Evolutionary conservation across 1,284 basidiomycete species (phyloP).

Genomic region (Afroboletus lepidellus): DNA sequence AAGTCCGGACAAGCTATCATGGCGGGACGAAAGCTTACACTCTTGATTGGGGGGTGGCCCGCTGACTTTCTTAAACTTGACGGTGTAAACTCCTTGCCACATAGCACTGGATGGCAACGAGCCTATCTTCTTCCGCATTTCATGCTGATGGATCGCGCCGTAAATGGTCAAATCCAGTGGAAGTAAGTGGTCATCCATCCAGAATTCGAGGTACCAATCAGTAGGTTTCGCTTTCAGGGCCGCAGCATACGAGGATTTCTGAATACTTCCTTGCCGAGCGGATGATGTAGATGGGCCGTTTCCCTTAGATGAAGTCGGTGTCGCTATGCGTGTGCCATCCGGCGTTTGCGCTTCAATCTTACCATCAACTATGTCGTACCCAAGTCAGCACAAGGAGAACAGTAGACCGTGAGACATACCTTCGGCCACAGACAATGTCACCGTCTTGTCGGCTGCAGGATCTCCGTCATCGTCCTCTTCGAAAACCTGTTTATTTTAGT

Average conservation of each 20-base stretch:
- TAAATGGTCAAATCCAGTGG: slow-evolving; percentile 92
- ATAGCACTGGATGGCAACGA: slow-evolving; percentile 67
- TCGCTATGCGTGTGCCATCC: slow-evolving; percentile 90
- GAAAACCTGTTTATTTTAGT: slow-evolving; percentile 47
- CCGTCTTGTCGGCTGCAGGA: slow-evolving; percentile 74
- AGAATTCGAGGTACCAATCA: slow-evolving; percentile 97
- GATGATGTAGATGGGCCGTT: slow-evolving; percentile 37
- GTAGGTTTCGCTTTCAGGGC: slow-evolving; percentile 88
- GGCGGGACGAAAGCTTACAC: slow-evolving; percentile 39
- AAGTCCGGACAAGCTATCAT: slow-evolving; percentile 15
- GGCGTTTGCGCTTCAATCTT: slow-evolving; percentile 95
- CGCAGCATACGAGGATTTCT: slow-evolving; percentile 83
- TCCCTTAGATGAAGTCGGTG: slow-evolving; percentile 62
- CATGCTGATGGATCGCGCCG: slow-evolving; percentile 90
- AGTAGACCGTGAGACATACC: slow-evolving; percentile 44
- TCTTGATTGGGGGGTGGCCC: slow-evolving; percentile 73
- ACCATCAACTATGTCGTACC: slow-evolving; percentile 69
- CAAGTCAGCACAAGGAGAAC: slow-evolving; percentile 10
- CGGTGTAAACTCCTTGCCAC: slow-evolving; percentile 87
- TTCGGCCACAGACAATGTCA: slow-evolving; percentile 80
- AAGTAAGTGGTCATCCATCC: slow-evolving; percentile 82
- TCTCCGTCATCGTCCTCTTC: slow-evolving; percentile 75
- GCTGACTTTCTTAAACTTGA: slow-evolving; percentile 90
- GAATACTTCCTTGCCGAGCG: slow-evolving; percentile 43
- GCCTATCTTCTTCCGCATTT: slow-evolving; percentile 68